Evolutionary conservation across 257 asterid genomes (phyloP).

Genomic region (Solanum ossicruentum): DNA sequence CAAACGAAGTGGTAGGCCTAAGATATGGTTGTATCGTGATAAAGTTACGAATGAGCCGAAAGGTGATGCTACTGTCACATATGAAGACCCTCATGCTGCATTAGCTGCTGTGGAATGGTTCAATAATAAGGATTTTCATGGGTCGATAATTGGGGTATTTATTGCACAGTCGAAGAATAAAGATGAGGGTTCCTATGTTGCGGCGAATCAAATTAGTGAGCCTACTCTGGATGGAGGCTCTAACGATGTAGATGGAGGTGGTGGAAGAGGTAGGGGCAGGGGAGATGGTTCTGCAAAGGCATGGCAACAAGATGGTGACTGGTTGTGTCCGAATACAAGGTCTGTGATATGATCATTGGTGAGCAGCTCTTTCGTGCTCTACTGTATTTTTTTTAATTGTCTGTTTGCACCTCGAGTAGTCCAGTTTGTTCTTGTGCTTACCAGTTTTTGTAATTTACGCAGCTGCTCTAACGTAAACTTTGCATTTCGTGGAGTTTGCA

Average conservation of each 20-base stretch:
- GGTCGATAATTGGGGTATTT: conserved; percentile 69
- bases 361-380: conserved; percentile 84
- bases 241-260: conserved; percentile 44
- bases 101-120: conserved; percentile 98
- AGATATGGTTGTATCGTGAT: conserved; percentile 89
- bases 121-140: conserved; percentile 90
- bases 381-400: neutral
- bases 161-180: conserved; percentile 89
- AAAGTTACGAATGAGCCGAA: conserved; percentile 88
- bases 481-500: conserved; percentile 98
- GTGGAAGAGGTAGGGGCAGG: conserved; percentile 79
- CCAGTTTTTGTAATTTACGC: conserved; percentile 22
- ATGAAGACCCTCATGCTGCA: conserved; percentile 99
- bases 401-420: neutral
- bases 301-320: conserved; percentile 98
- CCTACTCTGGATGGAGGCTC: conserved; percentile 44
- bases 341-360: conserved; percentile 98
- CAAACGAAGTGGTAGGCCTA: conserved; percentile 89
- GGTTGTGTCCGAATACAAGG: conserved; percentile 98
- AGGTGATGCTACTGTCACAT: conserved; percentile 97
- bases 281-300: conserved; percentile 70
- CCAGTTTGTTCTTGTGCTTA: neutral
- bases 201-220: conserved; percentile 24
- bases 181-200: conserved; percentile 25
- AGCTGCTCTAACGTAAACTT: conserved; percentile 97